Evolutionary conservation across 345 rosid species (phyloP).

Genomic region (Ceriops tagal): DNA sequence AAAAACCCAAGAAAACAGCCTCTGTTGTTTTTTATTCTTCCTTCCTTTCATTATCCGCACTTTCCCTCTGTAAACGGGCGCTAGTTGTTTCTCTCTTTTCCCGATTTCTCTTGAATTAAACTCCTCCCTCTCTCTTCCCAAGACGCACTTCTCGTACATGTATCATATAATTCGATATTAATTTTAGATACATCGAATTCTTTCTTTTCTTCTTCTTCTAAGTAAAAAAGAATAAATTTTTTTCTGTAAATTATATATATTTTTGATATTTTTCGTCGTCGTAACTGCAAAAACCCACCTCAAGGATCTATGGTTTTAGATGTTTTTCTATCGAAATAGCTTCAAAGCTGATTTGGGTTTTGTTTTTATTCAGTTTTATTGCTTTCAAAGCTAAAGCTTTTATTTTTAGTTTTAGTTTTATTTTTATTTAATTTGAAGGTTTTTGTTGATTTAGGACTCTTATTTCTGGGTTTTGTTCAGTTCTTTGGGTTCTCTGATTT

Average conservation of each 20-base stretch:
- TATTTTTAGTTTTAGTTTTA: background rate
- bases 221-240: background rate
- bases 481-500: constrained; percentile 1
- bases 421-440: constrained; percentile 1
- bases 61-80: background rate
- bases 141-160: background rate
- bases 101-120: background rate
- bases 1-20: background rate
- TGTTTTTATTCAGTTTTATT: background rate
- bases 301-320: background rate
- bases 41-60: constrained; percentile 9
- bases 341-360: background rate
- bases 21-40: no score
- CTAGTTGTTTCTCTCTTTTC: constrained; percentile 1
- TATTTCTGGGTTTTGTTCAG: constrained; percentile 6
- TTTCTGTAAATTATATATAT: background rate
- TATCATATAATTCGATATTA: constrained; percentile 7
- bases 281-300: background rate
- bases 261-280: background rate
- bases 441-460: background rate
- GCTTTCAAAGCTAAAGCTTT: constrained; percentile 2
- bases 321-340: background rate
- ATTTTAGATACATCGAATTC: background rate
- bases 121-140: background rate
- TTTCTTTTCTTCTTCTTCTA: background rate